Evolutionary conservation across 805 yeast species (phyloP).

Genomic region (Wickerhamiella spandovensis): DNA sequence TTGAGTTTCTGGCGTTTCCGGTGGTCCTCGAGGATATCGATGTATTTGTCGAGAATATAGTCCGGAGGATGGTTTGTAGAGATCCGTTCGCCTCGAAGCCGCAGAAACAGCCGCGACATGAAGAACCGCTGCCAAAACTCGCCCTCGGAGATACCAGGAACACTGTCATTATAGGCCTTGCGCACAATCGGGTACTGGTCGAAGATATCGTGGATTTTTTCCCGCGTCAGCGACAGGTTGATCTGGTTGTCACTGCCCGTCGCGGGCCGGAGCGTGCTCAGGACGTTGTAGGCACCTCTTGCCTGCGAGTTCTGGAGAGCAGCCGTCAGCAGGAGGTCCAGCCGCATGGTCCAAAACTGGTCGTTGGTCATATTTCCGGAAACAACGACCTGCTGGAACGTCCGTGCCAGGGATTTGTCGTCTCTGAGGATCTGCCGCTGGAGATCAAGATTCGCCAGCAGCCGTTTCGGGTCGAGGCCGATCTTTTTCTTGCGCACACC

Average conservation of each 20-base stretch:
- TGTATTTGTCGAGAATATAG: constrained; percentile 68
- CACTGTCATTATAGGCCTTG: constrained; percentile 78
- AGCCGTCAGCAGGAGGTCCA: constrained; percentile 68
- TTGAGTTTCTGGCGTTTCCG: constrained; percentile 26
- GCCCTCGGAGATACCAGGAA: constrained; percentile 78
- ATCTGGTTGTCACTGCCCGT: constrained; percentile 89
- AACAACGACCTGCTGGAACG: constrained; percentile 80
- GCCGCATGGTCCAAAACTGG: constrained; percentile 77
- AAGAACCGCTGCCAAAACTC: constrained; percentile 96
- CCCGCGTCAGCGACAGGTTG: constrained; percentile 82
- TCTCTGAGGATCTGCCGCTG: constrained; percentile 68
- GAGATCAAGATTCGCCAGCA: constrained; percentile 57
- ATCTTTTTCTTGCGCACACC: constrained; percentile 4
- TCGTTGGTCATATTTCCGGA: constrained; percentile 51
- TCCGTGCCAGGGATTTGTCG: constrained; percentile 52
- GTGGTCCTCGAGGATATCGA: constrained; percentile 53
- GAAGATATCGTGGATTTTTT: constrained; percentile 77
- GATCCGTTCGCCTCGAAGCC: constrained; percentile 78
- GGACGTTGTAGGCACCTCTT: constrained; percentile 84
- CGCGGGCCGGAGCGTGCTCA: constrained; percentile 86
- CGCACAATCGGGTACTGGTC: constrained; percentile 86
- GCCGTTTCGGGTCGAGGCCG: constrained; percentile 40
- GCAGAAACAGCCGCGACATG: constrained; percentile 74
- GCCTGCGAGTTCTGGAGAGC: constrained; percentile 77
- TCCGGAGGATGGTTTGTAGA: constrained; percentile 71